These are phyloP conservation scores for Alnus glutinosa DNA, from an alignment of 306 rosid genomes.

Conservation along the genomic window DNA sequence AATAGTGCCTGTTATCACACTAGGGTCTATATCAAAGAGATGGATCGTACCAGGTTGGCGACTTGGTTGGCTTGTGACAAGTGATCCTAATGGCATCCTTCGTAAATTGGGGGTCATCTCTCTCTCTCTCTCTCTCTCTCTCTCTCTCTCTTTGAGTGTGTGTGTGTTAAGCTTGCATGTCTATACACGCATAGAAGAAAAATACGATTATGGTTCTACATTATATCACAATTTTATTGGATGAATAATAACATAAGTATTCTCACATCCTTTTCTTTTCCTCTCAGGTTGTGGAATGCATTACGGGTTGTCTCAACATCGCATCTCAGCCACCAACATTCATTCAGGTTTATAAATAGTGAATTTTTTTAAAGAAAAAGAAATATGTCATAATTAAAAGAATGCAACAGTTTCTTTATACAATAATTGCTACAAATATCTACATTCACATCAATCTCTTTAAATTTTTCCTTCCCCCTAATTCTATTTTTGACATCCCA, in stretches of 20 bases:
- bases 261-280: neutral
- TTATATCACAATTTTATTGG: neutral
- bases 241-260: neutral
- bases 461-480: too few species aligned
- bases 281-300: conserved; percentile 21
- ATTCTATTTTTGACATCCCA: too few species aligned
- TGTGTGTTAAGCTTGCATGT: neutral
- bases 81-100: conserved; percentile 39
- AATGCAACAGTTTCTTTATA: neutral
- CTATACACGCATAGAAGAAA: neutral
- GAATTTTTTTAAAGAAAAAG: neutral
- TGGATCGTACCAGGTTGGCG: conserved; percentile 54
- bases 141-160: neutral
- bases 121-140: conserved; percentile 1
- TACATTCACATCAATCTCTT: too few species aligned
- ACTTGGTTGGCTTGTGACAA: conserved; percentile 44
- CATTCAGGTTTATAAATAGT: conserved; percentile 35
- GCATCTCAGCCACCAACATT: conserved; percentile 30
- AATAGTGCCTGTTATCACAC: conserved; percentile 43
- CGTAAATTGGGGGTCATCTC: conserved; percentile 37
- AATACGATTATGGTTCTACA: neutral
- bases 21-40: conserved; percentile 52
- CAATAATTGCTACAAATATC: too few species aligned
- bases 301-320: conserved; percentile 11
- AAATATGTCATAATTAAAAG: neutral